phyloP scores from a whole-genome alignment of 495 filamentous ascomycete species.

The Penicillium pulvis region DNA sequence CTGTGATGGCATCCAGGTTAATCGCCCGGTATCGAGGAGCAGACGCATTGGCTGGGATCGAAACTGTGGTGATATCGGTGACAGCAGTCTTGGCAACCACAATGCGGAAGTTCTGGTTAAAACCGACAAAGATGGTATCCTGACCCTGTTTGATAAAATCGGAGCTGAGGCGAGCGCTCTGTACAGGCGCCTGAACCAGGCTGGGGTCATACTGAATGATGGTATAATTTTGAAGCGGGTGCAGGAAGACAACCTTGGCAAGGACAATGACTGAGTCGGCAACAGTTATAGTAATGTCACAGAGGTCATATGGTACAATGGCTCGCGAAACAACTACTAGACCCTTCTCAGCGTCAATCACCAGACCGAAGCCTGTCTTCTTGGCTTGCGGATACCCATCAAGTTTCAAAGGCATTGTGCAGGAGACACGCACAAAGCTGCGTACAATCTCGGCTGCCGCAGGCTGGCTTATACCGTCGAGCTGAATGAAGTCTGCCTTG shows the following conservation, averaged over 20 bases:
- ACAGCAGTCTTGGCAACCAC: slow-evolving; percentile 93
- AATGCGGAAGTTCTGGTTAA: slow-evolving; percentile 92
- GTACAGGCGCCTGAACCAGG: slow-evolving; percentile 88
- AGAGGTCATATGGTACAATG: slow-evolving; percentile 93
- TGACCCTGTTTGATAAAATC: slow-evolving; percentile 85
- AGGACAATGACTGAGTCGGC: slow-evolving; percentile 94
- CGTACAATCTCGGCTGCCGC: slow-evolving; percentile 89
- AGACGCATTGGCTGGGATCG: slow-evolving; percentile 87
- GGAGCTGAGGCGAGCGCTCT: slow-evolving; percentile 80
- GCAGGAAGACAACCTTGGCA: slow-evolving; percentile 93
- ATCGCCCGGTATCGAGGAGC: slow-evolving; percentile 95
- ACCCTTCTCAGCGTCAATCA: slow-evolving; percentile 94
- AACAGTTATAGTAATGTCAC: slow-evolving; percentile 92
- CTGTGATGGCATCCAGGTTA: slow-evolving; percentile 96
- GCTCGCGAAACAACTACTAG: slow-evolving; percentile 91
- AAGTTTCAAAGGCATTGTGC: slow-evolving; percentile 90
- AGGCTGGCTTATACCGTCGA: slow-evolving; percentile 86
- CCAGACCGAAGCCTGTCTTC: slow-evolving; percentile 93
- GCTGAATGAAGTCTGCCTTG: slow-evolving; percentile 84
- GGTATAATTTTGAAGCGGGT: slow-evolving; percentile 97
- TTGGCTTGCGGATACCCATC: slow-evolving; percentile 92
- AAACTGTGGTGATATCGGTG: slow-evolving; percentile 96
- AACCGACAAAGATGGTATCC: slow-evolving; percentile 92
- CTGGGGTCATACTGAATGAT: slow-evolving; percentile 93
- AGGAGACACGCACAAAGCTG: slow-evolving; percentile 91